Conservation (phyloP, 192 early-diverging fungal genomes). For the Lobulomyces angularis region DNA sequence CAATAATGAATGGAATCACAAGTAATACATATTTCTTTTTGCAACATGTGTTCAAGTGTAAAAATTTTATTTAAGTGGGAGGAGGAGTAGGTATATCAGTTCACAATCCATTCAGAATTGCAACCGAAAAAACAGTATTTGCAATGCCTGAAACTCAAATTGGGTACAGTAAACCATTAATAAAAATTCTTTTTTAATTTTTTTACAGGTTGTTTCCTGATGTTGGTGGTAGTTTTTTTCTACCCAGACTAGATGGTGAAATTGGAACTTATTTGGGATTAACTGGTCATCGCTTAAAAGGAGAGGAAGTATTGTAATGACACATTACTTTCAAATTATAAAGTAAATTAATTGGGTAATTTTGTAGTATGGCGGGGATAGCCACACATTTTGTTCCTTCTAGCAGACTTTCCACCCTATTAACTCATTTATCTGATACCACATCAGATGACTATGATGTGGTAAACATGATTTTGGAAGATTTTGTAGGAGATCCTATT, state of each 20-base stretch:
- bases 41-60: background rate
- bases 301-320: conserved; percentile 69
- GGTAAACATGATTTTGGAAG: conserved; percentile 79
- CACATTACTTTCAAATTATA: conserved; percentile 4
- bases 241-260: conserved; percentile 89
- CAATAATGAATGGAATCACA: conserved; percentile 65
- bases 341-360: background rate
- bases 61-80: conserved; percentile 81
- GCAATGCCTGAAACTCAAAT: conserved; percentile 97
- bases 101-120: conserved; percentile 90
- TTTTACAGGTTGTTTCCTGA: conserved; percentile 97
- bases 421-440: conserved; percentile 68
- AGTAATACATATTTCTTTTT: conserved; percentile 12
- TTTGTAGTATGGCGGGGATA: conserved; percentile 65
- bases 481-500: conserved; percentile 52
- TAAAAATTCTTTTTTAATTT: too few relatives aligned
- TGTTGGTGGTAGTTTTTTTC: conserved; percentile 88
- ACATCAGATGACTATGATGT: conserved; percentile 62
- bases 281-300: conserved; percentile 67
- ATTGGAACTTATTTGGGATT: conserved; percentile 84
- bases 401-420: conserved; percentile 62
- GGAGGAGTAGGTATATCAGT: conserved; percentile 93
- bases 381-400: conserved; percentile 94
- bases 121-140: conserved; percentile 88
- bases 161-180: too few relatives aligned